Conservation (phyloP, 495 filamentous ascomycete species). For the Penicillium crystallinum region DNA sequence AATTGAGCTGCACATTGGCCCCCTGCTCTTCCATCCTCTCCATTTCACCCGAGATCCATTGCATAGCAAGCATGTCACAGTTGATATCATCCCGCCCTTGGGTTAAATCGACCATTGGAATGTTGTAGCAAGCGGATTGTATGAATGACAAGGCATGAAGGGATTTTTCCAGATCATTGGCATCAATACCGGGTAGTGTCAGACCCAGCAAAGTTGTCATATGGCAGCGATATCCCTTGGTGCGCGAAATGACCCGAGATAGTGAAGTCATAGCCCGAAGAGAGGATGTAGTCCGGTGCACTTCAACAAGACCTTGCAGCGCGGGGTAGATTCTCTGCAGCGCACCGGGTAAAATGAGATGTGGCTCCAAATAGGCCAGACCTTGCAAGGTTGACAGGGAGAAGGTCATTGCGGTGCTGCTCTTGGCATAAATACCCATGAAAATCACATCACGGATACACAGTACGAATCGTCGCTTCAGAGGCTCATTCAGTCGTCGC, state of each 20-base stretch:
- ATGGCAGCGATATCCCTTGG: slow-evolving; percentile 91
- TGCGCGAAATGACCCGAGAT: slow-evolving; percentile 79
- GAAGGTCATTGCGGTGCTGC: slow-evolving; percentile 82
- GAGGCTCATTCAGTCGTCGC: slow-evolving; percentile 66
- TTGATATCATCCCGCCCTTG: slow-evolving; percentile 62
- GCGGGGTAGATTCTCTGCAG: slow-evolving; percentile 95
- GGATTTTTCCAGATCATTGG: slow-evolving; percentile 96
- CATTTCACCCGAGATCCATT: slow-evolving; percentile 92
- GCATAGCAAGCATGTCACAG: slow-evolving; percentile 71
- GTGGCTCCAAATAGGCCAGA: slow-evolving; percentile 84
- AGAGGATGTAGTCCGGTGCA: slow-evolving; percentile 92
- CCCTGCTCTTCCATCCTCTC: slow-evolving; percentile 89
- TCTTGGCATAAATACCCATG: slow-evolving; percentile 98
- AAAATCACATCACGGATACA: slow-evolving; percentile 90
- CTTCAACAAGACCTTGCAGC: slow-evolving; percentile 92
- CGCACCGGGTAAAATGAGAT: slow-evolving; percentile 87
- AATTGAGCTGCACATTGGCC: slow-evolving; percentile 76
- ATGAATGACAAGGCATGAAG: slow-evolving; percentile 91
- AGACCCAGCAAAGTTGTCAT: slow-evolving; percentile 88
- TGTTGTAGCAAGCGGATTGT: slow-evolving; percentile 88
- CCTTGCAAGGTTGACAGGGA: slow-evolving; percentile 85
- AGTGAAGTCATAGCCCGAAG: slow-evolving; percentile 85
- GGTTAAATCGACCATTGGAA: slow-evolving; percentile 83
- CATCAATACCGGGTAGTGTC: slow-evolving; percentile 91
- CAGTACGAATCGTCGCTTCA: slow-evolving; percentile 88